Evolutionary conservation across 176 grass and related monocot genomes (phyloP).

Genomic region (Musa acuminata): DNA sequence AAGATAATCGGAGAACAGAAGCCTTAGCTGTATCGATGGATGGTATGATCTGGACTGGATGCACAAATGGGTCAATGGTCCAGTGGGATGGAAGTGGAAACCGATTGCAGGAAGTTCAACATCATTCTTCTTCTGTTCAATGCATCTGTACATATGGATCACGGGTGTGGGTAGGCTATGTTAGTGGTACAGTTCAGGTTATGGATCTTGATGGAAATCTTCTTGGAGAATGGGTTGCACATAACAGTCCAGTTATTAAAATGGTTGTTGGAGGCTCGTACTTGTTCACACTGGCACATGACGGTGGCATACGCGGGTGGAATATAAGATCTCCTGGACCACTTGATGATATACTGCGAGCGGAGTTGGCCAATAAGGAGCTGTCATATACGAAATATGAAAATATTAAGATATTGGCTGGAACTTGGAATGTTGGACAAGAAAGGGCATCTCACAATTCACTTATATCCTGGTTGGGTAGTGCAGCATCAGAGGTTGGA

Average conservation of each 20-base stretch:
- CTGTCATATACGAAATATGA: background rate
- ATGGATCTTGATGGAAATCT: background rate
- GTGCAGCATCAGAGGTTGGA: background rate
- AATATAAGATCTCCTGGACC: conserved; percentile 9
- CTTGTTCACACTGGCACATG: background rate
- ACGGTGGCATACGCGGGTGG: conserved; percentile 1
- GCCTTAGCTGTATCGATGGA: background rate
- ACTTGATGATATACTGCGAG: background rate
- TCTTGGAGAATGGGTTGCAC: conserved; percentile 3
- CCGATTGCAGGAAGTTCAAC: conserved; percentile 1
- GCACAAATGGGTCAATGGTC: background rate
- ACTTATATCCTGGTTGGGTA: conserved; percentile 1
- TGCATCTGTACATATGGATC: background rate
- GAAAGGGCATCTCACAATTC: conserved; percentile 3
- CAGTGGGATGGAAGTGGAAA: conserved; percentile 1
- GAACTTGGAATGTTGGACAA: conserved; percentile 4
- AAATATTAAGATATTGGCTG: conserved; percentile 3
- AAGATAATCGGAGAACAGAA: conserved; percentile 3
- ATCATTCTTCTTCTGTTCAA: conserved; percentile 1
- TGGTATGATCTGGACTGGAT: background rate
- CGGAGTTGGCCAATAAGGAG: background rate
- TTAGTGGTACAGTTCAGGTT: background rate
- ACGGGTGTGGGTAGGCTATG: conserved; percentile 4
- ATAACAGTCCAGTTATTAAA: conserved; percentile 1
- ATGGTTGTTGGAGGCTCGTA: conserved; percentile 3